Evolutionary conservation across 2,329 filamentous ascomycete genomes (phyloP).

Genomic region (Ampelomyces quisqualis): DNA sequence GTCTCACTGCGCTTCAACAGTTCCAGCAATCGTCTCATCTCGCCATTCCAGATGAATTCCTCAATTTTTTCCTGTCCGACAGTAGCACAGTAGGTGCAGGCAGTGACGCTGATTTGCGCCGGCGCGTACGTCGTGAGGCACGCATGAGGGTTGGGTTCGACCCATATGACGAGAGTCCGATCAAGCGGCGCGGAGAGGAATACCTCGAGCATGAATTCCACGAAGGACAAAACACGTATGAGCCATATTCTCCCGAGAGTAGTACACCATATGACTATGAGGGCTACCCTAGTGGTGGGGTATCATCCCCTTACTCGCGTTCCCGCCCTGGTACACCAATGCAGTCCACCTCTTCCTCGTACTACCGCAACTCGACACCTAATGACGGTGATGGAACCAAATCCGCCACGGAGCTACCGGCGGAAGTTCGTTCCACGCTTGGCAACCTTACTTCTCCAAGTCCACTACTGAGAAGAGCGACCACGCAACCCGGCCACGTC

Average conservation of each 20-base stretch:
- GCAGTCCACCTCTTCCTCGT: constrained; percentile 8
- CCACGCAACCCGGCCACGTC: constrained; percentile 25
- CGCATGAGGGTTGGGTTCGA: constrained; percentile 66
- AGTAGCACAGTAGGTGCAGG: constrained; percentile 66
- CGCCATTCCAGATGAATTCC: constrained; percentile 83
- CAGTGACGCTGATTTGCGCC: constrained; percentile 61
- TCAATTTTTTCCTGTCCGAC: constrained; percentile 82
- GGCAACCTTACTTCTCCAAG: constrained; percentile 30
- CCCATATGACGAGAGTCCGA: constrained; percentile 69
- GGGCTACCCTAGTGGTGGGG: constrained; percentile 27
- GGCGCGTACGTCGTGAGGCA: constrained; percentile 61
- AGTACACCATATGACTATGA: constrained; percentile 30
- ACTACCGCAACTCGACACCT: constrained; percentile 15
- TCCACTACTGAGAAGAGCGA: constrained; percentile 38
- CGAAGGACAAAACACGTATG: constrained; percentile 13
- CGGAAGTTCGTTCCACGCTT: constrained; percentile 7
- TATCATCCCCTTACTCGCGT: constrained; percentile 19
- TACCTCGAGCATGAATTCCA: constrained; percentile 54
- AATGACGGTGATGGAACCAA: constrained; percentile 7
- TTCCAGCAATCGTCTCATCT: constrained; percentile 88
- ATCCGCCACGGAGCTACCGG: constrained; percentile 20
- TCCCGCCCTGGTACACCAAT: constrained; percentile 22
- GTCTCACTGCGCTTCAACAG: constrained; percentile 83
- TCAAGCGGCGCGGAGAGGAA: constrained; percentile 66
- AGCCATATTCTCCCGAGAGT: constrained; percentile 7